phyloP scores from a whole-genome alignment of 2,329 filamentous ascomycete genomes.

The Fusarium sp. region DNA sequence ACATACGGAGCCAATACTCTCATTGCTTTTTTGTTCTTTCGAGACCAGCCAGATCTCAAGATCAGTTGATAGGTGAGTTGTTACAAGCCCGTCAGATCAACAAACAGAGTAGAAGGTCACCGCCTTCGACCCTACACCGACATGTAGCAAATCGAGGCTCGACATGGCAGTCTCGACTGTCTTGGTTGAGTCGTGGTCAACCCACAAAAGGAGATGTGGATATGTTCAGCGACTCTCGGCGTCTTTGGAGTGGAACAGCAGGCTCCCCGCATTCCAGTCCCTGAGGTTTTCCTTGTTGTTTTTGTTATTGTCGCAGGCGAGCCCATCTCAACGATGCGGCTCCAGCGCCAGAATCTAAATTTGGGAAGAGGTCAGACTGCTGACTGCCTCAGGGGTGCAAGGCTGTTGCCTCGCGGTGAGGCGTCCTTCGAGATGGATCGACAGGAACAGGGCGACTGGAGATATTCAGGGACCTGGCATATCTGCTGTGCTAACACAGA shows the following conservation, averaged over 20 bases:
- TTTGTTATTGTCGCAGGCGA: slow-evolving; percentile 2
- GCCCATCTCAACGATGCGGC: neutral
- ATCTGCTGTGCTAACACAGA: slow-evolving; percentile 18
- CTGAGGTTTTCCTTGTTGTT: neutral
- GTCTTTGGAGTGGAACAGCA: slow-evolving; percentile 26
- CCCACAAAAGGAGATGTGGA: slow-evolving; percentile 3
- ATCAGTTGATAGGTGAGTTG: slow-evolving; percentile 17
- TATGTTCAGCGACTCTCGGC: slow-evolving; percentile 24
- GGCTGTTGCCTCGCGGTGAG: slow-evolving; percentile 1
- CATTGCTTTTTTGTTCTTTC: slow-evolving; percentile 4
- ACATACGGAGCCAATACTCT: neutral
- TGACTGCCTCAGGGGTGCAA: neutral
- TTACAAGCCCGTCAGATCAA: slow-evolving; percentile 19
- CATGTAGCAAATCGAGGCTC: slow-evolving; percentile 19
- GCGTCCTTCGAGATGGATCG: slow-evolving; percentile 21
- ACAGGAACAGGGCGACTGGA: slow-evolving; percentile 22
- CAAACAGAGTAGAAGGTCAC: neutral
- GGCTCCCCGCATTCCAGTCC: slow-evolving; percentile 25
- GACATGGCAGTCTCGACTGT: slow-evolving; percentile 2
- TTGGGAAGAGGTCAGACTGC: neutral
- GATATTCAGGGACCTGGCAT: neutral
- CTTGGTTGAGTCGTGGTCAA: neutral
- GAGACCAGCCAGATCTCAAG: slow-evolving; percentile 10
- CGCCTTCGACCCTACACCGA: slow-evolving; percentile 16
- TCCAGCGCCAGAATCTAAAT: neutral